Conservation (phyloP, 2,329 filamentous ascomycete species). For the Cryphonectria carpinicola region DNA sequence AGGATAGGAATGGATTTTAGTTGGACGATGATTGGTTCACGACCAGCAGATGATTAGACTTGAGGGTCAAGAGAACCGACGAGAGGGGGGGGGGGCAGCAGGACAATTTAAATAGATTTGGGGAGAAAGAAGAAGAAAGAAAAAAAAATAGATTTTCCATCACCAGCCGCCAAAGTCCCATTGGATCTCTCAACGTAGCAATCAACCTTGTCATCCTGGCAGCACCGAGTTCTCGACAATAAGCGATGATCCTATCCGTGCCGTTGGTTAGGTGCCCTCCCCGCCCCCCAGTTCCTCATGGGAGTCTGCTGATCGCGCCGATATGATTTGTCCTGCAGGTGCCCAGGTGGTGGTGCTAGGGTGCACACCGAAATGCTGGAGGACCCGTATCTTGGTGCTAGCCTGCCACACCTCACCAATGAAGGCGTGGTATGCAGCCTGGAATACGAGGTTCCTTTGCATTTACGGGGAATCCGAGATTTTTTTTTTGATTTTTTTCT, state of each 20-base stretch:
- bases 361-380: conserved; percentile 6
- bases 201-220: background rate
- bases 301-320: conserved; percentile 4
- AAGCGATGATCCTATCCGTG: conserved; percentile 2
- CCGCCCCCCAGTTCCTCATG: background rate
- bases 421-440: background rate
- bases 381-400: conserved; percentile 1
- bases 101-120: background rate
- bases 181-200: background rate
- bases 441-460: conserved; percentile 10
- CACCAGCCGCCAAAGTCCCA: background rate
- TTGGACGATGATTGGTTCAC: background rate
- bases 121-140: too few relatives aligned
- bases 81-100: background rate
- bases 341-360: background rate
- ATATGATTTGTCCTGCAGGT: background rate
- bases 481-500: background rate
- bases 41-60: background rate
- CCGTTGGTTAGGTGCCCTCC: background rate
- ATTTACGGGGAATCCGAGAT: background rate
- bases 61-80: background rate
- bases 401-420: conserved; percentile 7
- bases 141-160: background rate
- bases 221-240: background rate
- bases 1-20: too few relatives aligned